Percentiles rank a stretch among this genome's conserved stretches.
Conservation (phyloP, 2,329 filamentous ascomycete species). For the Monilinia vaccinii-corymbosi region DNA sequence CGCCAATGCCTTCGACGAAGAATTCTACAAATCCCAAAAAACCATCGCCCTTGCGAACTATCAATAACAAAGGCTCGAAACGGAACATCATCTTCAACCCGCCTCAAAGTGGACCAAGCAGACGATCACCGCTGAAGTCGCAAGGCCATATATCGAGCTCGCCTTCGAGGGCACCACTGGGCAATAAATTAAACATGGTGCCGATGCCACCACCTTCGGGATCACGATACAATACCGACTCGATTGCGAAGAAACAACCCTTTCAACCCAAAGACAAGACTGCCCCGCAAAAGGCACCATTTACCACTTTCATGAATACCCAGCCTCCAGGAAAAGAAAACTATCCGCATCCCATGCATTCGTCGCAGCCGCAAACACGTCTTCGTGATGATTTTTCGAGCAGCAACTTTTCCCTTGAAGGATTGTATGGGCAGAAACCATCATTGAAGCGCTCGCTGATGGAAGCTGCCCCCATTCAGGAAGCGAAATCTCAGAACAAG, state of each 20-base stretch:
- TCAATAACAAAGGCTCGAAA: constrained; percentile 35
- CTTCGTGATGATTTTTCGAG: constrained; percentile 17
- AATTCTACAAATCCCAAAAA: constrained; percentile 20
- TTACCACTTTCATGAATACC: constrained; percentile 33
- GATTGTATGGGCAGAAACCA: constrained; percentile 41
- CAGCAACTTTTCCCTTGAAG: constrained; percentile 42
- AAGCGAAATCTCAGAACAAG: constrained; percentile 59
- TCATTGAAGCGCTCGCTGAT: constrained; percentile 54
- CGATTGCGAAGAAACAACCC: constrained; percentile 56
- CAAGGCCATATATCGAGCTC: constrained; percentile 46
- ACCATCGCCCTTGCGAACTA: constrained; percentile 33
- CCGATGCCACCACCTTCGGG: constrained; percentile 56
- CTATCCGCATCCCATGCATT: constrained; percentile 35
- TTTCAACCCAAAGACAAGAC: constrained; percentile 48
- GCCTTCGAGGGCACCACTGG: constrained; percentile 50
- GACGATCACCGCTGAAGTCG: constrained; percentile 62
- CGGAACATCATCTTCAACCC: constrained; percentile 61
- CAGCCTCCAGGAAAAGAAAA: constrained; percentile 46
- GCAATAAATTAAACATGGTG: constrained; percentile 57
- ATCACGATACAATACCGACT: constrained; percentile 51
- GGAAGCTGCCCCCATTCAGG: constrained; percentile 65
- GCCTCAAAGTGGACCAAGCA: constrained; percentile 39
- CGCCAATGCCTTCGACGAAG: constrained; percentile 26
- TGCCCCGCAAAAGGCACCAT: constrained; percentile 40
- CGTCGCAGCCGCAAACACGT: constrained; percentile 37